Evolutionary conservation across 2,329 filamentous ascomycete genomes (phyloP).

Genomic region (Aureobasidium melanogenum): DNA sequence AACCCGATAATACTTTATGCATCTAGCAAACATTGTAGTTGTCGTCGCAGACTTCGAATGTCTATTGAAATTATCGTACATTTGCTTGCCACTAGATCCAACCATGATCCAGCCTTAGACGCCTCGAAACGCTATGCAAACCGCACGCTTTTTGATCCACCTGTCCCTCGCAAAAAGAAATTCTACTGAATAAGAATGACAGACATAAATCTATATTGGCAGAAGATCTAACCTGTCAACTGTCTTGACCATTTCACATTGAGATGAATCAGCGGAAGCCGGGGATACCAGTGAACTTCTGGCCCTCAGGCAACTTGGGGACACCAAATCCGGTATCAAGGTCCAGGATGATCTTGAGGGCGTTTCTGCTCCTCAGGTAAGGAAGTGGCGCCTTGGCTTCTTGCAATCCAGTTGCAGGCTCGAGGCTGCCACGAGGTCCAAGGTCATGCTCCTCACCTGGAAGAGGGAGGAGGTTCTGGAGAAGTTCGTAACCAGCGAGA

Average conservation of each 20-base stretch:
- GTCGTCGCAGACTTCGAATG: neutral
- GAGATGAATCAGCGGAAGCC: conserved; percentile 3
- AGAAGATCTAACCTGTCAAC: neutral
- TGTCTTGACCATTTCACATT: neutral
- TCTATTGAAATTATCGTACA: neutral
- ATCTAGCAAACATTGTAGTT: neutral
- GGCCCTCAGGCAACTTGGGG: conserved; percentile 36
- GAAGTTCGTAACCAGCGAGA: conserved; percentile 84
- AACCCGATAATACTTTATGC: neutral
- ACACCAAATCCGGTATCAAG: conserved; percentile 88
- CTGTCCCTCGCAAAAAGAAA: neutral
- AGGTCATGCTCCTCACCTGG: conserved; percentile 55
- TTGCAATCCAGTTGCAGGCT: conserved; percentile 54
- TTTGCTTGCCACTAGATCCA: conserved; percentile 6
- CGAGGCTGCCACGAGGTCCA: conserved; percentile 45
- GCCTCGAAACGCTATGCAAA: conserved; percentile 1
- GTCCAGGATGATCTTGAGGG: conserved; percentile 90
- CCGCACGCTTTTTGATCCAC: neutral
- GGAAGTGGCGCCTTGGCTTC: conserved; percentile 56
- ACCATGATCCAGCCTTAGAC: neutral
- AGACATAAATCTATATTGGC: neutral
- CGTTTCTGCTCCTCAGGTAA: conserved; percentile 72
- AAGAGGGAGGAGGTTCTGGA: conserved; percentile 73
- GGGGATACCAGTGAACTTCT: conserved; percentile 11
- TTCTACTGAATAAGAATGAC: neutral